These are phyloP conservation scores for Smithsoniella earleae DNA, from an alignment of 163 green algal genomes.

Conservation along the genomic window DNA sequence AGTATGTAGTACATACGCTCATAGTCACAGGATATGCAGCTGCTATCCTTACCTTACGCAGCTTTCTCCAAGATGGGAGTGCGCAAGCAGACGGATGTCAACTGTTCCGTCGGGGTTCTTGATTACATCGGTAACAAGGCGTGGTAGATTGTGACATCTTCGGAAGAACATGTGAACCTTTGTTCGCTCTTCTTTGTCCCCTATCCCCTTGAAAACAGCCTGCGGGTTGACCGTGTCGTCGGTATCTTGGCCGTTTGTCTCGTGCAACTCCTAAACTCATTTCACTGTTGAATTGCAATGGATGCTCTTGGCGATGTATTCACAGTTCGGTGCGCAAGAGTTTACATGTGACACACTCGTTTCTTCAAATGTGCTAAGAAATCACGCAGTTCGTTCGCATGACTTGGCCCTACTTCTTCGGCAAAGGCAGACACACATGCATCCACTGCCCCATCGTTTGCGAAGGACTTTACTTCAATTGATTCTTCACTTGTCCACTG, in stretches of 20 bases:
- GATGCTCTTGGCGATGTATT: no score
- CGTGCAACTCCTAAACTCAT: no score
- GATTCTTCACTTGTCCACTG: no score
- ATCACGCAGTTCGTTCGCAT: not conserved
- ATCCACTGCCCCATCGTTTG: not conserved
- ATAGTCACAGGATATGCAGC: no score
- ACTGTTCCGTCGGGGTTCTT: constrained; percentile 9
- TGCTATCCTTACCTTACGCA: no score
- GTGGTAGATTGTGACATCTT: not conserved
- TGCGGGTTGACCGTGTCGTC: no score
- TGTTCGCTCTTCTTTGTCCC: constrained; percentile 1
- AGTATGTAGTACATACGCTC: no score
- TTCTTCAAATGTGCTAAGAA: not conserved
- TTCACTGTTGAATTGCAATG: no score
- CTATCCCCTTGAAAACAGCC: not conserved
- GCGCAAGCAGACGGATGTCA: constrained; percentile 13
- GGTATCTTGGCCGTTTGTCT: no score
- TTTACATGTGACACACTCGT: not conserved
- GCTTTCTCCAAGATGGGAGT: no score
- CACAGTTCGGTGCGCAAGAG: no score
- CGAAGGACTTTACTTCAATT: not conserved
- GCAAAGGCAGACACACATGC: constrained; percentile 14
- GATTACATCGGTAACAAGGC: not conserved
- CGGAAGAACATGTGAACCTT: constrained; percentile 26
- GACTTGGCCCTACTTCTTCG: not conserved